Evolutionary conservation across 768 basidiomycete genomes (phyloP), one percentile per base, ranked within the genome.

Genomic region (Galerina marginata): DNA sequence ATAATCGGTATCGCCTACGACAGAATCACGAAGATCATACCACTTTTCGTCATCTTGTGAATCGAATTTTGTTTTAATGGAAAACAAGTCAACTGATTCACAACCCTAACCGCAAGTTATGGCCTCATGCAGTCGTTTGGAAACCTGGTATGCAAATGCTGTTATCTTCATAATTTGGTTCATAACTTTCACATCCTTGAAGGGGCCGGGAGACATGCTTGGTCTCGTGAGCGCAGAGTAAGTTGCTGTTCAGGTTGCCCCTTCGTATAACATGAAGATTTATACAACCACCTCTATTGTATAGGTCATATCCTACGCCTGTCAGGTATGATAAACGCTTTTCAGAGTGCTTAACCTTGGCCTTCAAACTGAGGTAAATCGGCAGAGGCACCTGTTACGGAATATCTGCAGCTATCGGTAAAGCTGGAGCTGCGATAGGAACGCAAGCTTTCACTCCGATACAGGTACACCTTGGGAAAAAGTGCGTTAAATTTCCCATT

Each of bases 131-230:
- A 89, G 65, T 88, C 85, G 3, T 83, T 80, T 46, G 89, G 88
- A n/a, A 90, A 90, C 65, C 49, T 90, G 74, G 86, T 83, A 67
- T 40, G 75, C 67, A 37, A 10, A 25, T 42, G 15, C 37, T 39
- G 16, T 48, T 14, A 11, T 26, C 23, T 9, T 11, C 9, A 33
- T 20, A 10, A 26, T 44, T 25, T 16, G 12, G 5, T 38, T 37
- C n/a, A 47, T 15, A 56, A 12, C 3, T 53, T 33, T 16, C 14
- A 20, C 20, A 20, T 20, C 20, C 20, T 20, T 38, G 20, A 20
- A 87, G 86, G 89, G 89, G 15, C 89, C 89, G 2, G 90, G 90
- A 20, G 83, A 90, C 66, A 89, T 89, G 85, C 71, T 88, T 9
- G 86, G 87, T 50, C 79, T 89, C 44, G 84, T 86, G 51, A 86